Evolutionary conservation across 805 yeast species (phyloP), one percentile per base, ranked within the genome.

Genomic region (Ogataea ganodermae): DNA sequence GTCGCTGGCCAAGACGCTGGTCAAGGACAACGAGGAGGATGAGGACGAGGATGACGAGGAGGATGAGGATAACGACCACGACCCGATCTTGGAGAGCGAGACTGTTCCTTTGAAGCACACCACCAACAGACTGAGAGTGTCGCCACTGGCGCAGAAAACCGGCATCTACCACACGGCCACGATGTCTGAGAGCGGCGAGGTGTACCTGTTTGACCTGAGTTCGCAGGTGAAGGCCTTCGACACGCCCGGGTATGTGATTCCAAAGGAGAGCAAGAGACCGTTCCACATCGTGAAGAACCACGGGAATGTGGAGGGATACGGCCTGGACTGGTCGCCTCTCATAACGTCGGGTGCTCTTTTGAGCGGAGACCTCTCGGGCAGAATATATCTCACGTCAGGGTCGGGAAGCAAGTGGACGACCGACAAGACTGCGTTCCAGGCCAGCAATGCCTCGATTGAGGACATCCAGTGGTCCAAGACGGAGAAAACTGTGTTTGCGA

Each of bases 231-330:
- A 82, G 62, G 88, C 96, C 4, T 87, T 94, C 58, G 94, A 88
- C 60, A 78, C 86, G 6, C 96, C 98, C 3, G 98, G 98, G 5
- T 84, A 76, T 59, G 74, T 78, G 58, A 80, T 92, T 53, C 86
- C 95, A 42, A 91, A 90, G 63, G 69, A 77, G 14, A 78, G 83
- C 53, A 89, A 86, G 63, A 80, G 83, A 65, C 96, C 98, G 16
- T 63, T 82, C 9, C 91, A 90, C 69, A 89, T 96, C 6, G 74
- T 94, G 50, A 80, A 80, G 61, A 76, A 71, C 53, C 99, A 94
- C 65, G 97, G 97, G 20, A 84, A 85, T 56, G 96, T 88, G n/a
- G 99, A 94, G 71, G 98, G 99, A 28, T 94, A 89, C 62, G 99
- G 97, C 13, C 67, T 94, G 37, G 99, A 92, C 68, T 94, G 99